Conservation (phyloP, 345 rosid genomes). For the Aurinia saxatilis region DNA sequence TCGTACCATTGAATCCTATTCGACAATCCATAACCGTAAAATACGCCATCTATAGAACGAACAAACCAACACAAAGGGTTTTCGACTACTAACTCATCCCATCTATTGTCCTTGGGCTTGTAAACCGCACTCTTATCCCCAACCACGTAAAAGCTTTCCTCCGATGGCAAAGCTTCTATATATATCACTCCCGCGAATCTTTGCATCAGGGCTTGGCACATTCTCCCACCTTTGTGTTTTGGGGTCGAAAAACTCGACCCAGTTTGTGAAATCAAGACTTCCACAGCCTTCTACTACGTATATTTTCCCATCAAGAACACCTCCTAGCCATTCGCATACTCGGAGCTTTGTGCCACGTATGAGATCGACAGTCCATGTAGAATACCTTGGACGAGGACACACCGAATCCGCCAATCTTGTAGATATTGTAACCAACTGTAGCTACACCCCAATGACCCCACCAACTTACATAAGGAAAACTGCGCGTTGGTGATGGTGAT, state of each 20-base stretch:
- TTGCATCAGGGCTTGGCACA: background rate
- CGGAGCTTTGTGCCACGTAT: background rate
- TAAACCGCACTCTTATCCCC: too few species aligned
- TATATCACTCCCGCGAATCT: background rate
- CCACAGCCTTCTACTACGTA: background rate
- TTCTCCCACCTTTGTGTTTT: background rate
- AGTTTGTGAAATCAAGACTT: too few species aligned
- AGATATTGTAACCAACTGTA: too few species aligned
- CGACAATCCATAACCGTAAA: slow-evolving; percentile 35
- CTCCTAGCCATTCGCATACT: background rate
- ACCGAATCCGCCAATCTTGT: too few species aligned
- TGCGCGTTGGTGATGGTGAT: too few species aligned
- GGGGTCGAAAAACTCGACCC: background rate
- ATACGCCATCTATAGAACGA: slow-evolving; percentile 43
- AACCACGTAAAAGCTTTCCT: background rate
- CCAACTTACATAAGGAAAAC: too few species aligned
- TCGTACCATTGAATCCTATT: slow-evolving; percentile 13
- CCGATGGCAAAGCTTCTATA: background rate
- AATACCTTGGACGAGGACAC: too few species aligned
- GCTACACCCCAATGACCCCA: too few species aligned
- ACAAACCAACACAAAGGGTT: slow-evolving; percentile 49
- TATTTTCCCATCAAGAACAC: background rate
- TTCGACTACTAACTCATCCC: slow-evolving; percentile 40
- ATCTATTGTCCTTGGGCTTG: background rate
- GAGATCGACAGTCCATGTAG: too few species aligned